Base-by-base conservation (phyloP, 192 early-diverging fungal genomes). In the Coemansia sp. region DNA sequence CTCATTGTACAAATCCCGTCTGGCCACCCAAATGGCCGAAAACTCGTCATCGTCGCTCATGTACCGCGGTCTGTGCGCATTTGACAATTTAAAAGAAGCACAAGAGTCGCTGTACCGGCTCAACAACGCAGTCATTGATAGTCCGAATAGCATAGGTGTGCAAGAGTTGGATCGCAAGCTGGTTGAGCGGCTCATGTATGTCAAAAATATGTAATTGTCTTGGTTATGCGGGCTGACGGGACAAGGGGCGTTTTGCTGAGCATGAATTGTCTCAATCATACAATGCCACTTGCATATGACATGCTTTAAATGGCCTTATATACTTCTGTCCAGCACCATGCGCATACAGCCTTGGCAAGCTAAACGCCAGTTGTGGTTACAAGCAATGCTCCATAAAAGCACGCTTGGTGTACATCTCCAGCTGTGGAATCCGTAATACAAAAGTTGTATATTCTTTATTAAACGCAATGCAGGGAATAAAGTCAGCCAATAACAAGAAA, bases 1-100 rank as follows among this genome's bases (percentile, higher is more conserved):
- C 3, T 15, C 57, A 5, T 29, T 59, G 38, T n/a, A 37, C 21
- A 22, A 41, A 37, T 41, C 19, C 32, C 38, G 22, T 14, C 9
- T 52, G 21, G 17, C 35, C 19, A 29, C 17, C 25, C 64, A 52
- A n/a, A 14, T 35, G 5, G 23, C 52, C 0, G 41, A 53, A 14
- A 53, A 58, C 48, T 25, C 58, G 29, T 49, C 69, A 5, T 35
- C 62, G 3, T 47, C 53, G 41, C 55, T 56, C 50, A 59, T 61
- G 17, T 61, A 29, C 43, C 45, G 48, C 17, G 27, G 45, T 1
- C 25, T 55, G 3, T 23, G 23, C 25, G 25, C 29, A n/a, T 55
- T 55, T 10, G 53, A 55, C 51, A 21, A 53, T 11, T 4, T 24
- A 22, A 23, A 53, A 23, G 51, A 53, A 1, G 24, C 24, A n/a